Conservation (phyloP, 1,284 basidiomycete genomes). For the Termitomyces sp. region DNA sequence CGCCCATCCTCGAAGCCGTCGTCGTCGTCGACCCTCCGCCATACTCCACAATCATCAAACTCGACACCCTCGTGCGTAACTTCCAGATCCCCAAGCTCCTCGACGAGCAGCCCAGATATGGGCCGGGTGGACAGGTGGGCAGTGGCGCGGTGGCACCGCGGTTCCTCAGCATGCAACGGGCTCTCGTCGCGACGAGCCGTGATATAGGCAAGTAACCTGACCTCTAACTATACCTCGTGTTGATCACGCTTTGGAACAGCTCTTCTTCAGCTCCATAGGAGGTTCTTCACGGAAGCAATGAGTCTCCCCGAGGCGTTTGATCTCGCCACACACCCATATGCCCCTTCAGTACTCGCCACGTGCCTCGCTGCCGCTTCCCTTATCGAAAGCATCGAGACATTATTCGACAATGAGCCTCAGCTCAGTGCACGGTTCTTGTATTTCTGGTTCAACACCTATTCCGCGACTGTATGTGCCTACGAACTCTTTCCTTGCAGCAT, state of each 20-base stretch:
- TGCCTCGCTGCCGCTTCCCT: slow-evolving; percentile 61
- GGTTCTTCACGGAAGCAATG: slow-evolving; percentile 69
- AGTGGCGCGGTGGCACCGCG: slow-evolving; percentile 28
- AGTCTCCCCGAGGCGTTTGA: slow-evolving; percentile 56
- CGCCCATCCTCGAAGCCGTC: slow-evolving; percentile 61
- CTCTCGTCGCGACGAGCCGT: slow-evolving; percentile 57
- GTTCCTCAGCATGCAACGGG: slow-evolving; percentile 63
- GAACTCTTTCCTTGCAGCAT: not conserved
- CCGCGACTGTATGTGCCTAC: slow-evolving; percentile 55
- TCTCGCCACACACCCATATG: slow-evolving; percentile 52
- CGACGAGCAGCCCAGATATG: slow-evolving; percentile 35
- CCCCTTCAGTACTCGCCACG: slow-evolving; percentile 68
- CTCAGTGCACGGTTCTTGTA: slow-evolving; percentile 68
- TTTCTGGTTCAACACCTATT: slow-evolving; percentile 76
- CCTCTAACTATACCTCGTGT: slow-evolving; percentile 4
- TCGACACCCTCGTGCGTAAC: slow-evolving; percentile 57
- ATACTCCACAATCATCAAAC: slow-evolving; percentile 50
- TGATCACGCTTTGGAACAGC: slow-evolving; percentile 32
- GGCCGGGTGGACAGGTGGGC: slow-evolving; percentile 11
- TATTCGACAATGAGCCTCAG: slow-evolving; percentile 57
- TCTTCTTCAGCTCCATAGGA: slow-evolving; percentile 67
- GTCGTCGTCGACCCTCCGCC: slow-evolving; percentile 54
- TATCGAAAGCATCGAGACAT: slow-evolving; percentile 53
- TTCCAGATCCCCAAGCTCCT: slow-evolving; percentile 56
- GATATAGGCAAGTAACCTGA: slow-evolving; percentile 54